Evolutionary conservation across 495 filamentous ascomycete species (phyloP).

Genomic region (Massariosphaeria phaeospora): DNA sequence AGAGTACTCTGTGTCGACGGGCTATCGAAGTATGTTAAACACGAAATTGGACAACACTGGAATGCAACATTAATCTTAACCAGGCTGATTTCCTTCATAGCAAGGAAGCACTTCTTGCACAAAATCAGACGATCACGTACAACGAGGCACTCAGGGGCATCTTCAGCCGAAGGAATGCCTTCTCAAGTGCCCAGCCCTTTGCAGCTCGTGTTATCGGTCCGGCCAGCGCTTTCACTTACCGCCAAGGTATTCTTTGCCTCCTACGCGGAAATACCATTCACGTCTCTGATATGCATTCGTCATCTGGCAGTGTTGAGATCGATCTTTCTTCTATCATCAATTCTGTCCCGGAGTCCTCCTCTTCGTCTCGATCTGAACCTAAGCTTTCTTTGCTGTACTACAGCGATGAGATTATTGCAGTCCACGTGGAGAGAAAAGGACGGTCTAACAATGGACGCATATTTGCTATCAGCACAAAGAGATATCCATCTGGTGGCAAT

Average conservation of each 20-base stretch:
- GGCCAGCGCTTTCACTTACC: conserved; percentile 58
- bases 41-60: neutral
- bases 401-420: conserved; percentile 56
- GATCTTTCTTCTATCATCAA: conserved; percentile 59
- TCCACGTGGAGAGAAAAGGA: conserved; percentile 40
- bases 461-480: conserved; percentile 53
- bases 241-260: conserved; percentile 61
- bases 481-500: conserved; percentile 12
- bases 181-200: conserved; percentile 59
- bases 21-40: conserved; percentile 51
- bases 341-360: conserved; percentile 43
- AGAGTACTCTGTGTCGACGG: conserved; percentile 58
- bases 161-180: conserved; percentile 57
- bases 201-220: conserved; percentile 55
- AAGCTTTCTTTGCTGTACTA: conserved; percentile 59
- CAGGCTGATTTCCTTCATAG: conserved; percentile 54
- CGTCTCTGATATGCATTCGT: conserved; percentile 56
- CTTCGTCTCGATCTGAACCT: conserved; percentile 34
- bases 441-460: conserved; percentile 48
- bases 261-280: conserved; percentile 54
- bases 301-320: conserved; percentile 30
- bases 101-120: conserved; percentile 54
- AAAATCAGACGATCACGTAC: conserved; percentile 45
- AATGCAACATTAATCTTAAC: no score
- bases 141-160: conserved; percentile 54